These are phyloP conservation scores for Hypoxylon sp. DNA, from an alignment of 2,329 filamentous ascomycete species.

Conservation along the genomic window DNA sequence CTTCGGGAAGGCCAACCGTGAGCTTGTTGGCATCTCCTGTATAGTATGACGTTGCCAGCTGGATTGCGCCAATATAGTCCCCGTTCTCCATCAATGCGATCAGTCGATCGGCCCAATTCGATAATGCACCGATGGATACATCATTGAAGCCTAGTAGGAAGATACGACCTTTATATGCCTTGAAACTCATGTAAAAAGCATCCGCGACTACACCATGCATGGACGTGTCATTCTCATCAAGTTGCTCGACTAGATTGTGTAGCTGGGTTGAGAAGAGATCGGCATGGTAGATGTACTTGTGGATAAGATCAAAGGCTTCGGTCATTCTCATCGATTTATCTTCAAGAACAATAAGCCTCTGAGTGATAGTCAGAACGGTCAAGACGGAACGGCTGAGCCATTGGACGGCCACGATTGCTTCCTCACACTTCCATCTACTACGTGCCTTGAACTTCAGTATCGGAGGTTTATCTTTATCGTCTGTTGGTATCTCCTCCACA, in stretches of 20 bases:
- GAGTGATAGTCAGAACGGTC: slow-evolving; percentile 92
- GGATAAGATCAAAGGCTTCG: slow-evolving; percentile 91
- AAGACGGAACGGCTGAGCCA: slow-evolving; percentile 96
- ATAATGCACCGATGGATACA: slow-evolving; percentile 88
- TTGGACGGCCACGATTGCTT: slow-evolving; percentile 95
- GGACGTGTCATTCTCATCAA: slow-evolving; percentile 87
- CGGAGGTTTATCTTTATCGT: slow-evolving; percentile 82
- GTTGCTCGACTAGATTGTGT: slow-evolving; percentile 85
- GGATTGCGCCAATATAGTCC: slow-evolving; percentile 94
- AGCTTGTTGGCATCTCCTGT: slow-evolving; percentile 92
- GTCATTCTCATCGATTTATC: slow-evolving; percentile 91
- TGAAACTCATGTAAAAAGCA: slow-evolving; percentile 98
- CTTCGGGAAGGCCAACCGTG: slow-evolving; percentile 92
- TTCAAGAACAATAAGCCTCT: slow-evolving; percentile 92
- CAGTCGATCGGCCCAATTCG: slow-evolving; percentile 96
- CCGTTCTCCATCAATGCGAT: slow-evolving; percentile 96
- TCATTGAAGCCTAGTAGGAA: slow-evolving; percentile 97
- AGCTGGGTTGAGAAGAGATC: slow-evolving; percentile 93
- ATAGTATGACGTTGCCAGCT: slow-evolving; percentile 92
- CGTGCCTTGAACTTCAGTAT: slow-evolving; percentile 84
- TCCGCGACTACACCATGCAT: slow-evolving; percentile 98
- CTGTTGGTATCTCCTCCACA: slow-evolving; percentile 78
- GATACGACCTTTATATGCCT: slow-evolving; percentile 91
- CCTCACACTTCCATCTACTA: slow-evolving; percentile 92
- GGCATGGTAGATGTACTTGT: slow-evolving; percentile 91